These are phyloP conservation scores for Russula earlei DNA, from an alignment of 768 basidiomycete species.

Conservation along the genomic window DNA sequence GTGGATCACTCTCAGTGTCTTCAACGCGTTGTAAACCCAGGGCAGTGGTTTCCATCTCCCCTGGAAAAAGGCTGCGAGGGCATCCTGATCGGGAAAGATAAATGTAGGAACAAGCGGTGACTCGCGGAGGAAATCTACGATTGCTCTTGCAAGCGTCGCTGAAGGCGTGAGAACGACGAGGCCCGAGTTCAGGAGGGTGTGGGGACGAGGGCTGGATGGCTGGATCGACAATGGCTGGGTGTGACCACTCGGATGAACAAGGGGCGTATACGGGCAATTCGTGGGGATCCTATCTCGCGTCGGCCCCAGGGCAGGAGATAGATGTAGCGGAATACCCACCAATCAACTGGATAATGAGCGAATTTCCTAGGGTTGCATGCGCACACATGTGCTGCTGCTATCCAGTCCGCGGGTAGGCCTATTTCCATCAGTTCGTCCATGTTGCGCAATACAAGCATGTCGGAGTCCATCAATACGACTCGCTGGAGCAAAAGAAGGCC, in stretches of 20 bases:
- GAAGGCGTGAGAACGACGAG: conserved; percentile 81
- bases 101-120: conserved; percentile 45
- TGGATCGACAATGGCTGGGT: conserved; percentile 36
- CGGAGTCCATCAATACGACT: conserved; percentile 74
- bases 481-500: conserved; percentile 35
- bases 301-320: conserved; percentile 4
- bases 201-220: conserved; percentile 52
- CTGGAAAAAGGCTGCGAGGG: conserved; percentile 70
- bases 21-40: conserved; percentile 90
- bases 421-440: conserved; percentile 69
- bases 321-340: conserved; percentile 36
- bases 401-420: conserved; percentile 52
- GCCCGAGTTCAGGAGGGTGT: conserved; percentile 84
- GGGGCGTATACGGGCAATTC: conserved; percentile 75
- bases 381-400: conserved; percentile 85
- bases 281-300: conserved; percentile 54
- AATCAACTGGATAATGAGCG: conserved; percentile 81
- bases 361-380: conserved; percentile 88
- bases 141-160: conserved; percentile 36
- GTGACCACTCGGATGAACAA: conserved; percentile 37
- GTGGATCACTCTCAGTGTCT: conserved; percentile 72
- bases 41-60: conserved; percentile 71
- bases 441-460: conserved; percentile 76
- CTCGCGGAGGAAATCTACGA: conserved; percentile 49
- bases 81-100: conserved; percentile 90